A percentile compares a stretch with the other conserved stretches of the same genome.
phyloP scores from a whole-genome alignment of 1,284 basidiomycete species.

The Abortiporus biennis region DNA sequence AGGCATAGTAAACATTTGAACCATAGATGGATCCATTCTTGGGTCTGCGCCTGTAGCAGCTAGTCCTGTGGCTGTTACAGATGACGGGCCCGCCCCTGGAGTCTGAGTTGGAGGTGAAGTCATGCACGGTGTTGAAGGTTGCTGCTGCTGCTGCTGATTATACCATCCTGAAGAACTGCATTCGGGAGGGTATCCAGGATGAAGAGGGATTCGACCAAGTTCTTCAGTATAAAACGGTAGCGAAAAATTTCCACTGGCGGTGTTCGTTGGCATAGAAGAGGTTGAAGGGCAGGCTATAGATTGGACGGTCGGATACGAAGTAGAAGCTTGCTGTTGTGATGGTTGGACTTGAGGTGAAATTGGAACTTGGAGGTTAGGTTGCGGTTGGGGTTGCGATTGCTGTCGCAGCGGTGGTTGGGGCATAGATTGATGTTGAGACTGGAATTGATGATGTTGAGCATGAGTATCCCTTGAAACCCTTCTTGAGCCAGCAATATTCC shows the following conservation, averaged over 20 bases:
- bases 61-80: not conserved
- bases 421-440: no score
- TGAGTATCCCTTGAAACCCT: not conserved
- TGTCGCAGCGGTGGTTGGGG: no score
- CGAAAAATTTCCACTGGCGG: conserved; percentile 2
- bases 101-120: not conserved
- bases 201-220: conserved; percentile 41
- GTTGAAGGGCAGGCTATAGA: not conserved
- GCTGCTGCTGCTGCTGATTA: not conserved
- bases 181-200: conserved; percentile 14
- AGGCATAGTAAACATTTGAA: conserved; percentile 3
- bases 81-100: not conserved
- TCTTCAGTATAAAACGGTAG: conserved; percentile 51
- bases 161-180: not conserved
- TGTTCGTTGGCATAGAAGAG: not conserved
- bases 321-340: conserved; percentile 12
- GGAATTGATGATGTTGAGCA: conserved; percentile 6
- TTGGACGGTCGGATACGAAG: conserved; percentile 38
- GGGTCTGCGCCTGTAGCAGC: not conserved
- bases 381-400: not conserved
- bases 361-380: no score
- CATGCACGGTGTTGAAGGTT: not conserved
- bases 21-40: not conserved
- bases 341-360: no score
- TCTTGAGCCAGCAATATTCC: conserved; percentile 1